Evolutionary conservation across 164 flowering plant species (phyloP).

Genomic region (Berberis thunbergii): DNA sequence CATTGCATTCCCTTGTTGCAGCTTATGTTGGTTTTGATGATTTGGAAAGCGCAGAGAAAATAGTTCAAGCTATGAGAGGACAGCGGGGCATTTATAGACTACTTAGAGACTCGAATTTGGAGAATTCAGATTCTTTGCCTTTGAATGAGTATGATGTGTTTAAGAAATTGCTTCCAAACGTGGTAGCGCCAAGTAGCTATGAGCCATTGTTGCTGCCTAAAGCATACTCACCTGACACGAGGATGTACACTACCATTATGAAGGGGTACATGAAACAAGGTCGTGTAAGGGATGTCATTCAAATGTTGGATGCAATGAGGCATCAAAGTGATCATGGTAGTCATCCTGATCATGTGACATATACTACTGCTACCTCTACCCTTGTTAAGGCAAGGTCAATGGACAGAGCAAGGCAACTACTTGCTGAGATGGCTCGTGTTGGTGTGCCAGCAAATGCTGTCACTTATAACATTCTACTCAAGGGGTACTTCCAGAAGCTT

Average conservation of each 20-base stretch:
- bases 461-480: conserved; percentile 84
- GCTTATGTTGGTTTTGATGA: conserved; percentile 92
- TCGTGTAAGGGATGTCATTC: conserved; percentile 56
- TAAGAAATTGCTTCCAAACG: conserved; percentile 56
- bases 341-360: conserved; percentile 86
- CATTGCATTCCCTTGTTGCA: conserved; percentile 80
- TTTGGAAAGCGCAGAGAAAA: conserved; percentile 62
- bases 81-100: conserved; percentile 58
- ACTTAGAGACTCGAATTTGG: conserved; percentile 36
- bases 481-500: conserved; percentile 85
- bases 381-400: conserved; percentile 69
- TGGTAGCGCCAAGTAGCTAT: conserved; percentile 6
- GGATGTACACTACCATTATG: conserved; percentile 92
- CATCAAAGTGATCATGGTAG: conserved; percentile 49
- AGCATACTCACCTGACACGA: conserved; percentile 45
- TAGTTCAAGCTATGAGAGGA: conserved; percentile 86
- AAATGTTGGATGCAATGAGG: conserved; percentile 88
- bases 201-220: conserved; percentile 64
- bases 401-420: conserved; percentile 77
- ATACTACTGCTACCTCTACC: conserved; percentile 85
- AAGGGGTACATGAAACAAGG: conserved; percentile 90
- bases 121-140: conserved; percentile 6
- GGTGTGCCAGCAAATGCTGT: conserved; percentile 76
- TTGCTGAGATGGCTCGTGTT: conserved; percentile 65
- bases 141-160: conserved; percentile 28